These are phyloP conservation scores for Lentinus brumalis DNA, from an alignment of 768 basidiomycete species.

Conservation along the genomic window DNA sequence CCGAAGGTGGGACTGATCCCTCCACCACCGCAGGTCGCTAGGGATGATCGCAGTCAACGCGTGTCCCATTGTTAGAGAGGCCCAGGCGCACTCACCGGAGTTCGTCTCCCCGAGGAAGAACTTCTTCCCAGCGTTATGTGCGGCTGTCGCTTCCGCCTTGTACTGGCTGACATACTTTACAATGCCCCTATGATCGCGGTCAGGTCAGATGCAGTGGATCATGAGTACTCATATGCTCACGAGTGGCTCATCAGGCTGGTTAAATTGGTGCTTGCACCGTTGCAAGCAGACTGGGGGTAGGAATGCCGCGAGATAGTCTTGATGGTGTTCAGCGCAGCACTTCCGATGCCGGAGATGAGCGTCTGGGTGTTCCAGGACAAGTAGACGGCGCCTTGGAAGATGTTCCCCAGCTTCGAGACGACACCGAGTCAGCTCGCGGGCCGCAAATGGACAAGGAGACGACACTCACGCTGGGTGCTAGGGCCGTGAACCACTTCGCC, in stretches of 20 bases:
- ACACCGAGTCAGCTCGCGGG: not conserved
- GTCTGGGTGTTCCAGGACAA: constrained; percentile 36
- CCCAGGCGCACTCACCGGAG: constrained; percentile 31
- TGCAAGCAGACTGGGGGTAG: constrained; percentile 41
- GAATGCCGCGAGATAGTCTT: constrained; percentile 40
- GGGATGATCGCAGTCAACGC: not conserved
- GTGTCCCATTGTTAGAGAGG: too few relatives aligned
- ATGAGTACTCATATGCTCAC: constrained; percentile 18
- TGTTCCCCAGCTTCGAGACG: constrained; percentile 32
- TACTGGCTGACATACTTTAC: constrained; percentile 37
- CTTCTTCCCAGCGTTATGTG: constrained; percentile 34
- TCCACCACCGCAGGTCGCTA: constrained; percentile 44
- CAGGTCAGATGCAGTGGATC: not conserved
- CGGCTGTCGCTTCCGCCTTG: constrained; percentile 35
- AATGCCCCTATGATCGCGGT: constrained; percentile 30
- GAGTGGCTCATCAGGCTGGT: constrained; percentile 39
- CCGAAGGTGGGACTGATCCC: constrained; percentile 44
- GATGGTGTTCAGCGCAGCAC: constrained; percentile 27
- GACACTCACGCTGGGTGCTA: constrained; percentile 31
- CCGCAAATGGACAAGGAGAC: not conserved
- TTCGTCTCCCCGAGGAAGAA: constrained; percentile 45
- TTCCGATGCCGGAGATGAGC: constrained; percentile 33
- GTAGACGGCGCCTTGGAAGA: constrained; percentile 41
- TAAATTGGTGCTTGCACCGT: constrained; percentile 38
- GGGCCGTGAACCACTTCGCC: constrained; percentile 34